Conservation (phyloP, 495 filamentous ascomycete genomes). For the Hypoxylon fragiforme region DNA sequence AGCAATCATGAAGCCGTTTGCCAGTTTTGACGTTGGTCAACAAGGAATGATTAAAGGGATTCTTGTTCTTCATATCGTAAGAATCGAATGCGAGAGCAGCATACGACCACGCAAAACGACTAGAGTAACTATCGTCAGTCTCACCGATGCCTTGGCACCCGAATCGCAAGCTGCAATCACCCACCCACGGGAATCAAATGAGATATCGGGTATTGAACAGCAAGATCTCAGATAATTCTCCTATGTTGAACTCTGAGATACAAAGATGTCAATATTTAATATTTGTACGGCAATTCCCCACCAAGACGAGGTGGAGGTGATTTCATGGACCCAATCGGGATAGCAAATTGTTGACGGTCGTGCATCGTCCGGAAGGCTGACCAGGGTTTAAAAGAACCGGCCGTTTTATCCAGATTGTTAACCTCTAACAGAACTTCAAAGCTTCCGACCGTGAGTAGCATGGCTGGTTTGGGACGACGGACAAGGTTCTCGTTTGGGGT, state of each 20-base stretch:
- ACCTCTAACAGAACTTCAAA: too few relatives aligned
- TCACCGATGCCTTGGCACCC: constrained; percentile 4
- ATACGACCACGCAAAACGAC: too few relatives aligned
- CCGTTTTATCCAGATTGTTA: constrained; percentile 30
- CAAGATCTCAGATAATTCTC: neutral
- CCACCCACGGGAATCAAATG: constrained; percentile 1
- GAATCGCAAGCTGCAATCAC: neutral
- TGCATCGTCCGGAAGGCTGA: constrained; percentile 20
- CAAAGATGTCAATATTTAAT: neutral
- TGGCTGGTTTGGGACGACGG: constrained; percentile 39
- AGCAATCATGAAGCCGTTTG: too few relatives aligned
- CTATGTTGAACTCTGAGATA: neutral
- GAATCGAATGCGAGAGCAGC: too few relatives aligned
- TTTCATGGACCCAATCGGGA: constrained; percentile 24
- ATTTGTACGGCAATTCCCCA: constrained; percentile 25
- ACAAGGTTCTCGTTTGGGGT: constrained; percentile 19
- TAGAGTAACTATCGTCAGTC: neutral
- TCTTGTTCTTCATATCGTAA: too few relatives aligned
- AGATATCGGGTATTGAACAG: neutral
- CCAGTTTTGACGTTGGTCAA: too few relatives aligned
- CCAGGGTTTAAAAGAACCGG: constrained; percentile 11
- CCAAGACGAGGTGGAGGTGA: constrained; percentile 2
- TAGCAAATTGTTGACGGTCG: constrained; percentile 17
- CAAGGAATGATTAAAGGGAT: too few relatives aligned
- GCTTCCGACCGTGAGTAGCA: constrained; percentile 19